Conservation (phyloP, 225 moss, liverwort and hornwort genomes). For the Physcomitrellopsis africana region DNA sequence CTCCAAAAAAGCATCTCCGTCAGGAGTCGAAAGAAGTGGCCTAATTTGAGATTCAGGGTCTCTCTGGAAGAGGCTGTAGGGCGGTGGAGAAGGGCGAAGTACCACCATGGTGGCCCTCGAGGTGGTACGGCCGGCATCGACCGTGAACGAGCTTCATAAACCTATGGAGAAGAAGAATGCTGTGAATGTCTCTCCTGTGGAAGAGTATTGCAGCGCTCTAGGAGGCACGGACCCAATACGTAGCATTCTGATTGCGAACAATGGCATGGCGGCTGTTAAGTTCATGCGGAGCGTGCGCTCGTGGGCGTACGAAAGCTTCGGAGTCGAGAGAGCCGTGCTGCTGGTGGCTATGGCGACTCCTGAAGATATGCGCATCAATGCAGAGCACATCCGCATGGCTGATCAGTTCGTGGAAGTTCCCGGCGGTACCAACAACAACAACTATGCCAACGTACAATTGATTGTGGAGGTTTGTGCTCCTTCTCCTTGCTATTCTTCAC, state of each 20-base stretch:
- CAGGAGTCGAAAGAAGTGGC: not conserved
- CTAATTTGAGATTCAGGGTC: not conserved
- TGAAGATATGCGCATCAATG: conserved; percentile 98
- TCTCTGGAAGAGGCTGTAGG: not conserved
- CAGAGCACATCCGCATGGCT: conserved; percentile 99
- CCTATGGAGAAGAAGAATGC: conserved; percentile 41
- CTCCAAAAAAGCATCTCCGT: not conserved
- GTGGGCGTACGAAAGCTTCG: conserved; percentile 96
- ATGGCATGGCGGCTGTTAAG: conserved; percentile 99
- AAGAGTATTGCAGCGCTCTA: conserved; percentile 79
- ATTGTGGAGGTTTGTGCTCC: conserved; percentile 77
- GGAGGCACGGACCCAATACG: conserved; percentile 90
- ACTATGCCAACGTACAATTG: conserved; percentile 96
- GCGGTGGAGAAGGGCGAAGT: conserved; percentile 7
- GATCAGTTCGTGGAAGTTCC: conserved; percentile 98
- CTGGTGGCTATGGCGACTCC: conserved; percentile 99
- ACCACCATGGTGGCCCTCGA: conserved; percentile 44
- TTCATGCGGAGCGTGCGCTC: conserved; percentile 95
- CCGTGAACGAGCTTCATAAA: conserved; percentile 30
- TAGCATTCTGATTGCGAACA: conserved; percentile 96
- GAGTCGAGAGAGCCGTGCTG: conserved; percentile 77
- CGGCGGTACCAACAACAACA: conserved; percentile 99
- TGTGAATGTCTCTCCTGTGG: conserved; percentile 64
- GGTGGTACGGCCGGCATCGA: conserved; percentile 28
- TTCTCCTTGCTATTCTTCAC: no score